These are phyloP conservation scores for Aspergillus candidus DNA, from an alignment of 2,329 filamentous ascomycete species.

Conservation along the genomic window DNA sequence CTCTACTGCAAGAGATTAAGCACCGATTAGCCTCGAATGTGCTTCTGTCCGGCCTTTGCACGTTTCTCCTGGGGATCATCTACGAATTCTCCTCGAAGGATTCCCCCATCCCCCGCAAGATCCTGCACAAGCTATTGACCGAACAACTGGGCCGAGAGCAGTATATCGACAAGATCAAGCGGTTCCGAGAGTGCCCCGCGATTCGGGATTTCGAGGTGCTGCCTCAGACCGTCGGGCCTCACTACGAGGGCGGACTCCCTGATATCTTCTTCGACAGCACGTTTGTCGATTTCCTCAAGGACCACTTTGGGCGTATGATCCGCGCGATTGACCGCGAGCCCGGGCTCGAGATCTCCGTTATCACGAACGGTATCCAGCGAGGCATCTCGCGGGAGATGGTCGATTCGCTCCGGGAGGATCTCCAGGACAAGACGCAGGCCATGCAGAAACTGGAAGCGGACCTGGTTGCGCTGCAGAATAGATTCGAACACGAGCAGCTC, in stretches of 20 bases:
- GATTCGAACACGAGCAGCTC: slow-evolving; percentile 63
- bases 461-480: slow-evolving; percentile 49
- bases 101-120: slow-evolving; percentile 77
- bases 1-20: slow-evolving; percentile 68
- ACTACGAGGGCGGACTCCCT: slow-evolving; percentile 54
- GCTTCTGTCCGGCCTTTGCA: slow-evolving; percentile 74
- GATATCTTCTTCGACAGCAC: slow-evolving; percentile 78
- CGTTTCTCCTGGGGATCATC: slow-evolving; percentile 75
- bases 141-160: slow-evolving; percentile 76
- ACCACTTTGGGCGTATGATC: slow-evolving; percentile 81
- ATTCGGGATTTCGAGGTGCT: slow-evolving; percentile 87
- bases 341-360: slow-evolving; percentile 73
- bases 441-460: slow-evolving; percentile 54
- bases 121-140: slow-evolving; percentile 70
- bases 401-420: slow-evolving; percentile 70
- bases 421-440: slow-evolving; percentile 64
- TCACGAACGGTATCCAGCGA: slow-evolving; percentile 73
- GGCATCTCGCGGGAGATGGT: slow-evolving; percentile 92
- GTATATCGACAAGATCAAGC: slow-evolving; percentile 75
- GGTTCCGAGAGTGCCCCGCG: slow-evolving; percentile 68
- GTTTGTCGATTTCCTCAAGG: slow-evolving; percentile 92
- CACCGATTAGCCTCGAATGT: slow-evolving; percentile 55
- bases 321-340: slow-evolving; percentile 88
- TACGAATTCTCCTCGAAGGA: slow-evolving; percentile 99
- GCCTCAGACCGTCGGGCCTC: slow-evolving; percentile 58